Base-by-base conservation (phyloP, 2,329 filamentous ascomycete species). In the Cladorrhinum sp. region DNA sequence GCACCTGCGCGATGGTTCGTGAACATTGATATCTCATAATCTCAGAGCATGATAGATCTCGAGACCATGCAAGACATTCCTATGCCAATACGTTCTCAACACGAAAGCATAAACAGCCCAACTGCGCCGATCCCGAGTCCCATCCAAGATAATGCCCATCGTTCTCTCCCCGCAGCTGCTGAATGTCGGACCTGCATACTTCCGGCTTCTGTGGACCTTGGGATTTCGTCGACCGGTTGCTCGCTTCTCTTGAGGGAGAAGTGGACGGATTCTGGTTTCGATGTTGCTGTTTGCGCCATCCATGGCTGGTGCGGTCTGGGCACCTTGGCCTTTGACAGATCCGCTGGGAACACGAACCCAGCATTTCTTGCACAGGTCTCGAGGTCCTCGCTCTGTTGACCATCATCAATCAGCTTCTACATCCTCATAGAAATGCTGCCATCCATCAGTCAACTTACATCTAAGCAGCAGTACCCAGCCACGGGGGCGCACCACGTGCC, bases 401-500 rank as follows among this genome's bases (percentile, higher is more conserved):
- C 7, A 16, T 36, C 24, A 12, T 69, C 52, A 65, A 67, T 63
- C 62, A 61, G 27, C 41, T 49, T 6, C 41, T 8, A 7, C 41
- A 18, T 20, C 18, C 18, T 3, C 41, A 12, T 12, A 36, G 4
- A 36, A 13, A 36, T n/a, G 1, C 16, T 20, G 8, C 13, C 12
- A 3, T 10, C 3, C 29, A 13, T 2, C 10, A 48, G 18, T 5
- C n/a, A 9, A 23, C 71, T 36, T 70, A 76, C 74, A 52, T 76
- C 71, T 3, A 69, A 56, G 57, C 76, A 77, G 58, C 75, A 77
- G 60, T 71, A 75, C 2, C 74, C 74, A 1, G 71, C 68, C 5
- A 75, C 71, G 0, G 75, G 74, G 6, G 75, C 74, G 55, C 75
- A 76, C 62, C 72, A 74, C 29, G 70, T 71, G 6, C 73, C 74